Percentiles rank a stretch among this genome's conserved stretches.
Evolutionary conservation across 768 basidiomycete species (phyloP).

Genomic region (Artomyces pyxidatus): DNA sequence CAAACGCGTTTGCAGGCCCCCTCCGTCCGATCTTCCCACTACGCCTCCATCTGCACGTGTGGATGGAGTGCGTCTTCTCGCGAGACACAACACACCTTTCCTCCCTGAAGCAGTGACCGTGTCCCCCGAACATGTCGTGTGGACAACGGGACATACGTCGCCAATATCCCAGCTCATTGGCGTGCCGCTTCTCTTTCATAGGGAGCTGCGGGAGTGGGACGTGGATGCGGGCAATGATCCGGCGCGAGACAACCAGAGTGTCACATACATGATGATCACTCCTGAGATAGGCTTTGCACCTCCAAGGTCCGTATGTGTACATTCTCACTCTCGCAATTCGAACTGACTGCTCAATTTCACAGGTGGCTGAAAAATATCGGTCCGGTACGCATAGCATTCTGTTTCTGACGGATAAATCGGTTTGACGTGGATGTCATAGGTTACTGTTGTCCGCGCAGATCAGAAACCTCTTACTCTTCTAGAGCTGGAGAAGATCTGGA

Average conservation of each 20-base stretch:
- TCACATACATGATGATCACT: constrained; percentile 10
- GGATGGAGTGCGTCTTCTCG: neutral
- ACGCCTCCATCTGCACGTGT: neutral
- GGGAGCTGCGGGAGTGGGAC: neutral
- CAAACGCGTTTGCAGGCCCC: neutral
- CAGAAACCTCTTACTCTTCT: constrained; percentile 3
- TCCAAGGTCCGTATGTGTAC: neutral
- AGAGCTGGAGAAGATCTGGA: constrained; percentile 5
- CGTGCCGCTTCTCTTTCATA: neutral
- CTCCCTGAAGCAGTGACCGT: neutral
- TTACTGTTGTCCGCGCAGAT: constrained; percentile 8
- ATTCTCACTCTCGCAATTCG: too few relatives aligned
- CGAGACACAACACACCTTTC: neutral
- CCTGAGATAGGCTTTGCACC: constrained; percentile 6
- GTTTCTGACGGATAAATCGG: neutral
- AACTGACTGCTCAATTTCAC: neutral
- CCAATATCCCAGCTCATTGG: neutral
- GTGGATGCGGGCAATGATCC: neutral
- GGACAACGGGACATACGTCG: neutral
- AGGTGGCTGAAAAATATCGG: constrained; percentile 11
- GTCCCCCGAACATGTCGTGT: neutral
- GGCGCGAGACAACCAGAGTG: constrained; percentile 2
- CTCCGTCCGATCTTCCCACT: neutral
- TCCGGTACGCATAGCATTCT: neutral
- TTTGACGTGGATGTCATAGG: neutral